These are phyloP conservation scores for Pascua sp. DNA, from an alignment of 1,284 basidiomycete species.

Conservation along the genomic window DNA sequence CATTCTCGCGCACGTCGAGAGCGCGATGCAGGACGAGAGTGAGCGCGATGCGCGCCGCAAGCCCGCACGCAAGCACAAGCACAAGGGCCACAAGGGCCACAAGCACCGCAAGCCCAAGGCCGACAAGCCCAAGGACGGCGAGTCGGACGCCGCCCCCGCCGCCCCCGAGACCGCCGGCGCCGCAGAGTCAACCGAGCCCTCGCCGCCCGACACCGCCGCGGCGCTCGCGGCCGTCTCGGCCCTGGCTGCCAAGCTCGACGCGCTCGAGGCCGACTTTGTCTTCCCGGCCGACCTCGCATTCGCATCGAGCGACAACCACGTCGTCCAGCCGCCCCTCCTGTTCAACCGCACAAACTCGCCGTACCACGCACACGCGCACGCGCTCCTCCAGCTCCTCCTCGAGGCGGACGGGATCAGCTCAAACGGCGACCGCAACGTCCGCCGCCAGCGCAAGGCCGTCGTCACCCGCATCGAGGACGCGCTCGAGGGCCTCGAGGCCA, in stretches of 20 bases:
- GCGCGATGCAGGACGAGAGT: neutral
- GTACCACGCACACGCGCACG: constrained; percentile 60
- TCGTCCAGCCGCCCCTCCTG: constrained; percentile 40
- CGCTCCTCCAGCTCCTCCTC: constrained; percentile 60
- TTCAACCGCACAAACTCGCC: constrained; percentile 59
- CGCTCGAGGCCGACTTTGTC: constrained; percentile 27
- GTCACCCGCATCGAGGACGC: constrained; percentile 64
- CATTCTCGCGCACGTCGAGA: constrained; percentile 26
- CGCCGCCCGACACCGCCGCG: constrained; percentile 5
- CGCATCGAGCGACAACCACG: constrained; percentile 19
- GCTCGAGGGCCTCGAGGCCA: constrained; percentile 55
- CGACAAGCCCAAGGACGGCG: constrained; percentile 62
- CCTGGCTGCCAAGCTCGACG: constrained; percentile 29
- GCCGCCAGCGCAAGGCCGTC: constrained; percentile 58
- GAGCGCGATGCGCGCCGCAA: constrained; percentile 1
- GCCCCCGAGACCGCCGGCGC: neutral
- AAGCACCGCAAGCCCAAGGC: neutral
- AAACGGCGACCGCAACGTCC: constrained; percentile 58
- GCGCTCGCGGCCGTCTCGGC: constrained; percentile 31
- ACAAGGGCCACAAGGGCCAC: constrained; percentile 1
- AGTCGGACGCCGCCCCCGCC: constrained; percentile 57
- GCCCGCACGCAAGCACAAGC: constrained; percentile 4
- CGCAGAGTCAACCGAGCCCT: constrained; percentile 4
- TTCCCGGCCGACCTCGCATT: constrained; percentile 42
- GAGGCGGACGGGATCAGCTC: constrained; percentile 65